Conservation (phyloP, 2,329 filamentous ascomycete species). For the Plenodomus biglobosus region DNA sequence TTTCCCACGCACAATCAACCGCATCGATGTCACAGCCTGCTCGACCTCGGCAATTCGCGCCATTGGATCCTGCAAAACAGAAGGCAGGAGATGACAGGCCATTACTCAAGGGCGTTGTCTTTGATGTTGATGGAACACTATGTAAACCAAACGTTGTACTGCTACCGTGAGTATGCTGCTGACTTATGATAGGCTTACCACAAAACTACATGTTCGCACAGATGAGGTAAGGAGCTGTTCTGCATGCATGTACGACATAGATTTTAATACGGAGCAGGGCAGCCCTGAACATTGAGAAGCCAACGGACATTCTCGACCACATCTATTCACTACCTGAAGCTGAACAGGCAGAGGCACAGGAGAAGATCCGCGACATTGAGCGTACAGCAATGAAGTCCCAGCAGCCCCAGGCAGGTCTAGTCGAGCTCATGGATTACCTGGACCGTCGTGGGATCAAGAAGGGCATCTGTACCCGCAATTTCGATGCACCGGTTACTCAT, state of each 20-base stretch:
- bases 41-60: slow-evolving; percentile 53
- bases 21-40: slow-evolving; percentile 18
- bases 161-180: slow-evolving; percentile 11
- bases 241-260: neutral
- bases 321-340: slow-evolving; percentile 70
- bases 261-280: slow-evolving; percentile 14
- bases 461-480: slow-evolving; percentile 93
- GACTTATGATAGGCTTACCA: slow-evolving; percentile 63
- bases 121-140: slow-evolving; percentile 93
- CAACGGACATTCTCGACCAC: slow-evolving; percentile 83
- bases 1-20: neutral
- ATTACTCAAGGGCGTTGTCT: slow-evolving; percentile 64
- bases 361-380: slow-evolving; percentile 77
- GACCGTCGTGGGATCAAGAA: slow-evolving; percentile 68
- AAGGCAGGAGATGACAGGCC: slow-evolving; percentile 43
- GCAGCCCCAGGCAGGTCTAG: slow-evolving; percentile 77
- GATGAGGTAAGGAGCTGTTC: slow-evolving; percentile 63
- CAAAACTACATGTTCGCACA: slow-evolving; percentile 94
- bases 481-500: slow-evolving; percentile 72
- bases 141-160: slow-evolving; percentile 56
- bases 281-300: slow-evolving; percentile 70
- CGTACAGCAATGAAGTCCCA: slow-evolving; percentile 77
- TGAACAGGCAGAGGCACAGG: slow-evolving; percentile 66
- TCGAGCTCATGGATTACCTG: slow-evolving; percentile 78
- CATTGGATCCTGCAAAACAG: slow-evolving; percentile 45